Percentiles rank a stretch among this genome's conserved stretches.
phyloP scores from a whole-genome alignment of 257 asterid species.

The Solanum sejunctum region DNA sequence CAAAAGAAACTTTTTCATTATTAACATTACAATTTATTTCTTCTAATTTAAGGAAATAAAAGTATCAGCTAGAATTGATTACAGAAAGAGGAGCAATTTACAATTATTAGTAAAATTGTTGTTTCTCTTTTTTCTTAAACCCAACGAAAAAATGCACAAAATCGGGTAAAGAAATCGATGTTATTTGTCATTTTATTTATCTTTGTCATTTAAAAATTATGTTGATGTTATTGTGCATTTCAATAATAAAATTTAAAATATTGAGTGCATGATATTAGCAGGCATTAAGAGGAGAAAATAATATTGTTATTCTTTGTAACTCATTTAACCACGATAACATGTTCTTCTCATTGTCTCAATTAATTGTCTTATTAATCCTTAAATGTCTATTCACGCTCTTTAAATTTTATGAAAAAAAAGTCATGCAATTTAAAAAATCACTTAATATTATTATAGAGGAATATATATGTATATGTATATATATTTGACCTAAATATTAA shows the following conservation, averaged over 20 bases:
- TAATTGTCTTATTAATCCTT: background rate
- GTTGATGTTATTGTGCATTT: background rate
- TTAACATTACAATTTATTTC: background rate
- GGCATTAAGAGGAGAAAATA: background rate
- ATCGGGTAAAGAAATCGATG: accelerated
- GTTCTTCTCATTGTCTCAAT: background rate
- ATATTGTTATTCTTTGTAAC: background rate
- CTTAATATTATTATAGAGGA: no score
- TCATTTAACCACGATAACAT: background rate
- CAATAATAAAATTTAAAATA: no score
- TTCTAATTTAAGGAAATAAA: background rate
- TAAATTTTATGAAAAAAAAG: no score
- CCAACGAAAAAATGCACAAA: no score
- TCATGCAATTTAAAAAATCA: no score
- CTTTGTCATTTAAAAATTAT: no score
- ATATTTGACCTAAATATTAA: no score
- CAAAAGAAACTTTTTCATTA: no score
- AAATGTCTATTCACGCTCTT: no score
- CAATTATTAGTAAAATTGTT: background rate
- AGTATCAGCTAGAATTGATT: background rate
- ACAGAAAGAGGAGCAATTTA: background rate
- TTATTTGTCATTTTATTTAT: no score
- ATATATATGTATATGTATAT: no score
- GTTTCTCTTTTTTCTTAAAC: no score
- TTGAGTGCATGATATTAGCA: background rate